Conservation (phyloP, 2,329 filamentous ascomycete species). For the Hirsutella thompsonii region DNA sequence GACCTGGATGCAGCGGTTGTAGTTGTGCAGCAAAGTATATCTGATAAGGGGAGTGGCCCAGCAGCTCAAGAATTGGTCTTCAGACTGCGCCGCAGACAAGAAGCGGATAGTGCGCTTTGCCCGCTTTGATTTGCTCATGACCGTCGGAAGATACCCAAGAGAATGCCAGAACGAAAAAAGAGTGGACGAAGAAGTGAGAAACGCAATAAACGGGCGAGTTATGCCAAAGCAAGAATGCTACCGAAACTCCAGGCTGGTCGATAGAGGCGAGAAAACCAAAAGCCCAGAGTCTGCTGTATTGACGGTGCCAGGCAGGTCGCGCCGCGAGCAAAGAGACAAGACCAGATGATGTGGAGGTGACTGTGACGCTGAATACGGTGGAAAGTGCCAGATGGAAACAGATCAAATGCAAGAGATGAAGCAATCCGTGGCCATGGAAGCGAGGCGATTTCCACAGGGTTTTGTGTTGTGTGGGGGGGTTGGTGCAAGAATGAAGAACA, state of each 20-base stretch:
- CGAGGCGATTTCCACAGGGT: background rate
- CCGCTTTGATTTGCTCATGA: conserved; percentile 12
- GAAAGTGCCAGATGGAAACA: background rate
- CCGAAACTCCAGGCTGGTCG: background rate
- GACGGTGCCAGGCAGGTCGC: background rate
- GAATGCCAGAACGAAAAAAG: background rate
- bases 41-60: conserved; percentile 14
- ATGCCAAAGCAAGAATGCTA: background rate
- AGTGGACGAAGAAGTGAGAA: background rate
- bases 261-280: background rate
- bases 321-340: conserved; percentile 1
- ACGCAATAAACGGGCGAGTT: background rate
- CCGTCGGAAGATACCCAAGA: conserved; percentile 9
- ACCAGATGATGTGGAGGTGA: background rate
- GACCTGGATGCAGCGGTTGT: conserved; percentile 15
- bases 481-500: background rate
- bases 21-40: conserved; percentile 18
- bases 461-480: background rate
- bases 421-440: conserved; percentile 2
- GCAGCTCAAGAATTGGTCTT: conserved; percentile 22
- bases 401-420: background rate
- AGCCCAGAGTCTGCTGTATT: background rate
- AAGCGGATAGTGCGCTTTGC: conserved; percentile 24
- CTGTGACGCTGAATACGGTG: background rate
- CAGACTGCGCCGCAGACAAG: conserved; percentile 18